Base-by-base conservation (phyloP, 2,329 filamentous ascomycete genomes). In the Aureobasidium lini region DNA sequence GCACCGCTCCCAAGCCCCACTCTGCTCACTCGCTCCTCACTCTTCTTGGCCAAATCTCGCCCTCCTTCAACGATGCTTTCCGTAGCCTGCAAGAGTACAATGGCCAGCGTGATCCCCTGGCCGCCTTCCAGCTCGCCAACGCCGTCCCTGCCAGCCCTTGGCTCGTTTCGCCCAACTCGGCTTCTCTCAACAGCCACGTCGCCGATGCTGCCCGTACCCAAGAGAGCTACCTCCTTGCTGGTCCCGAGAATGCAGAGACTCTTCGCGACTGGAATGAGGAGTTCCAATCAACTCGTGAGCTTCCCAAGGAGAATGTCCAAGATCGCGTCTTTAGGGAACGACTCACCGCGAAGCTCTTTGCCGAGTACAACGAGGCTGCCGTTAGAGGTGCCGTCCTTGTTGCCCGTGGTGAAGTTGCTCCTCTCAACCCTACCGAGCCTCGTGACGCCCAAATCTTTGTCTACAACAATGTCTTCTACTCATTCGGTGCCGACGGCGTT, bases 401-500 rank as follows among this genome's bases (percentile, higher is more conserved):
- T 57, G 93, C 92, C 28, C 84, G 90, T 60, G 94, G 94, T 57
- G 94, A 99, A 73, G 88, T 99, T 64, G 86, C 91, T 18, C 90
- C 94, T 6, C 77, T 99, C 58, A 99, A 99, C 76, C 95, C 94
- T 6, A 97, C 93, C 0, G 94, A 99, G 76, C 86, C 82, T 64
- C 84, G 82, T 65, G 93, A 99, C 72, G 94, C 94, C 4, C 94
- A 99, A 73, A 99, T 99, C 65, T 99, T 96, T 69, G 93, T 99
- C 28, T 96, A 97, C 79, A 97, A 97, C 80, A 99, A 99, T 75
- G 91, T 99, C 66, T 99, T 99, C 79, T 99, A 96, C 79, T 97
- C 94, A 0, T 97, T 96, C 67, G 94, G 94, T 63, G 93, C 94
- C 46, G 94, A 99, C 72, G 95, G 94, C 56, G 94, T 97, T 47